Conservation (phyloP, 768 basidiomycete species). For the Gelatoporia subvermispora region DNA sequence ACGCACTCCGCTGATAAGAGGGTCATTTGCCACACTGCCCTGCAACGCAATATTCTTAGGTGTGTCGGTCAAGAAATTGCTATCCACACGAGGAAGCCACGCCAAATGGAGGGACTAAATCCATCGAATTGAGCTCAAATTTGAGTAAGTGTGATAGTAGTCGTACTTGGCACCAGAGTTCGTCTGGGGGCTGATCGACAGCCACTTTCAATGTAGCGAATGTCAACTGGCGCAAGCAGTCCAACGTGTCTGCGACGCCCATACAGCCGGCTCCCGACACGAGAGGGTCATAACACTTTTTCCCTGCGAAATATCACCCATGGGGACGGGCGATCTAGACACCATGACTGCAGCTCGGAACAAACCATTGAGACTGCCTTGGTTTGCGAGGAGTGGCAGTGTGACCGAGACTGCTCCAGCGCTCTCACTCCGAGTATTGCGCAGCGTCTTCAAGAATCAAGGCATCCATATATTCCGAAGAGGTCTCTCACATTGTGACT, state of each 20-base stretch:
- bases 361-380: slow-evolving; percentile 15
- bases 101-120: neutral
- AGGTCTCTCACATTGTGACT: slow-evolving; percentile 26
- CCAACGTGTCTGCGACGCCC: slow-evolving; percentile 30
- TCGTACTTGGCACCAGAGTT: slow-evolving; percentile 15
- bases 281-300: slow-evolving; percentile 37
- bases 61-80: neutral
- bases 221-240: slow-evolving; percentile 38
- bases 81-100: slow-evolving; percentile 1
- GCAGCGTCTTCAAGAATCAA: neutral
- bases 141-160: too few relatives aligned
- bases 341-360: slow-evolving; percentile 34
- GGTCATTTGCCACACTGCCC: too few relatives aligned
- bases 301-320: slow-evolving; percentile 16
- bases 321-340: neutral
- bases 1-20: too few relatives aligned
- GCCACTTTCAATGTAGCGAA: slow-evolving; percentile 28
- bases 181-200: slow-evolving; percentile 25
- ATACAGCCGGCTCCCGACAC: slow-evolving; percentile 35
- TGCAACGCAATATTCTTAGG: neutral
- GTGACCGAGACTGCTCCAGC: slow-evolving; percentile 34
- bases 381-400: slow-evolving; percentile 20
- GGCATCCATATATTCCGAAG: slow-evolving; percentile 34
- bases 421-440: slow-evolving; percentile 27
- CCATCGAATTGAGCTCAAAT: too few relatives aligned